phyloP scores from a whole-genome alignment of 352 stramenopile species.

The Pythium myriotylum region DNA sequence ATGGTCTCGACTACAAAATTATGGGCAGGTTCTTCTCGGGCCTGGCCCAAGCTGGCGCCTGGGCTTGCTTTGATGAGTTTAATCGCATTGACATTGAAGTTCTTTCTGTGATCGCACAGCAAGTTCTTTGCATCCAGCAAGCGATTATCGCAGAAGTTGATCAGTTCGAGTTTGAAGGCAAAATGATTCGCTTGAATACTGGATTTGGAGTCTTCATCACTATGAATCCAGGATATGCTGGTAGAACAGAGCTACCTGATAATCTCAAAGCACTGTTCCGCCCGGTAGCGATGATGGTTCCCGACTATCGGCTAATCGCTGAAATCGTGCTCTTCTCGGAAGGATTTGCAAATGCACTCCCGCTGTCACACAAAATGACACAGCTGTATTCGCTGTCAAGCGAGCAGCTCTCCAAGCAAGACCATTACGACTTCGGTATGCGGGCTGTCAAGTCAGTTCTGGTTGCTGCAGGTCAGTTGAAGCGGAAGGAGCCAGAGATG shows the following conservation, averaged over 20 bases:
- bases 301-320: conserved; percentile 93
- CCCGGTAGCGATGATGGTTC: conserved; percentile 95
- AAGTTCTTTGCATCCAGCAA: conserved; percentile 95
- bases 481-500: conserved; percentile 93
- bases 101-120: conserved; percentile 95
- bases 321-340: conserved; percentile 96
- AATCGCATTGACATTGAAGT: conserved; percentile 97
- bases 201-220: conserved; percentile 95
- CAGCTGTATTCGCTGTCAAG: conserved; percentile 93
- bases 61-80: conserved; percentile 97
- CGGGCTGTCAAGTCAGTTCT: conserved; percentile 93
- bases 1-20: conserved; percentile 96
- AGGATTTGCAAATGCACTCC: conserved; percentile 92
- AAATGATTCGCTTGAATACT: conserved; percentile 90
- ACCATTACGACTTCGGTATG: conserved; percentile 96
- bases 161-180: conserved; percentile 94
- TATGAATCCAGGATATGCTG: conserved; percentile 95
- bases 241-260: conserved; percentile 91
- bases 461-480: conserved; percentile 93
- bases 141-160: conserved; percentile 89
- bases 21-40: conserved; percentile 96
- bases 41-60: conserved; percentile 91
- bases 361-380: conserved; percentile 94
- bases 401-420: conserved; percentile 94
- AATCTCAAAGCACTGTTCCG: conserved; percentile 95